Evolutionary conservation across 2,329 filamentous ascomycete species (phyloP).

Genomic region (Cryphonectria parasitica): DNA sequence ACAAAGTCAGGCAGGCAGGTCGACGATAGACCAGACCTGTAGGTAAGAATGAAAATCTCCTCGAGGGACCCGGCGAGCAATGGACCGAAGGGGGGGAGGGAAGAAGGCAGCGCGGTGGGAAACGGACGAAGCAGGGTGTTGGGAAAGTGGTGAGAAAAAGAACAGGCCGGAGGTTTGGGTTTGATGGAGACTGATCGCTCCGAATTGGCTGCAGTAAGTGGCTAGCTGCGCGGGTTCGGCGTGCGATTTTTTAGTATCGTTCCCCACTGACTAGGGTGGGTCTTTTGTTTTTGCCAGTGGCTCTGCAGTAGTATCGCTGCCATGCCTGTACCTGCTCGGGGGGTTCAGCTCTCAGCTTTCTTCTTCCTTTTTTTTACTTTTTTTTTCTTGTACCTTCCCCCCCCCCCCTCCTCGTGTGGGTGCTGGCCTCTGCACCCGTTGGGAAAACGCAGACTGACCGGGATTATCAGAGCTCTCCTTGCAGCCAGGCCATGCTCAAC

Average conservation of each 20-base stretch:
- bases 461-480: slow-evolving; percentile 19
- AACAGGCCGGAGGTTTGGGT: slow-evolving; percentile 24
- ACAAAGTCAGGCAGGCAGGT: slow-evolving; percentile 30
- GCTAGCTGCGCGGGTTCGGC: slow-evolving; percentile 26
- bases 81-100: slow-evolving; percentile 19
- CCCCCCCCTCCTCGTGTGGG: no score
- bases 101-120: slow-evolving; percentile 18
- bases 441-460: slow-evolving; percentile 18
- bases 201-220: background rate
- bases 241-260: slow-evolving; percentile 27
- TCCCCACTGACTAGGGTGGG: background rate
- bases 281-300: background rate
- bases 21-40: slow-evolving; percentile 25
- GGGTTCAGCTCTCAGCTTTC: slow-evolving; percentile 13
- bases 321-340: background rate
- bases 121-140: slow-evolving; percentile 26
- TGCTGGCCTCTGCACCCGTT: slow-evolving; percentile 17
- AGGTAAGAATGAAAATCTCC: slow-evolving; percentile 21
- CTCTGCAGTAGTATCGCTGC: background rate
- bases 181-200: slow-evolving; percentile 20
- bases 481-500: slow-evolving; percentile 20
- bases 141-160: slow-evolving; percentile 11
- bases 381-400: background rate
- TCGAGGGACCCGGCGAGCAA: slow-evolving; percentile 18
- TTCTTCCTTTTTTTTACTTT: slow-evolving; percentile 13